These are phyloP conservation scores for Claviceps sp. DNA, from an alignment of 2,329 filamentous ascomycete genomes.

Conservation along the genomic window DNA sequence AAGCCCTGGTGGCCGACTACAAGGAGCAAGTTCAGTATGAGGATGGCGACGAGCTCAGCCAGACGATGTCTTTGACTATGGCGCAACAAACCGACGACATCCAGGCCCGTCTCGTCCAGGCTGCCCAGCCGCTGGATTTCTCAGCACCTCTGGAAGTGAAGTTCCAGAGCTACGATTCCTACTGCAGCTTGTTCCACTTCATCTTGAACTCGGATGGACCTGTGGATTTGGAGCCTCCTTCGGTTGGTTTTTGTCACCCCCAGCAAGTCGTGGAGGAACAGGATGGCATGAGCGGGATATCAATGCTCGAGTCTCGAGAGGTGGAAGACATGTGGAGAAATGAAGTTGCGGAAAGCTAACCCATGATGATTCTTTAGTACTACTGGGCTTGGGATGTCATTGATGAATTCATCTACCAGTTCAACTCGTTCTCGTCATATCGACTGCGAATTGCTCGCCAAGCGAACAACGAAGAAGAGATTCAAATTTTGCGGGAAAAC, in stretches of 20 bases:
- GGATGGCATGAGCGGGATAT: background rate
- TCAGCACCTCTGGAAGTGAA: conserved; percentile 92
- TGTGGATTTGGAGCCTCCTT: conserved; percentile 90
- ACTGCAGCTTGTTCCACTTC: conserved; percentile 98
- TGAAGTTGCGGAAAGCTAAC: background rate
- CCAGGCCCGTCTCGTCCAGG: conserved; percentile 79
- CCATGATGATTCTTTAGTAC: conserved; percentile 44
- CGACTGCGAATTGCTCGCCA: conserved; percentile 78
- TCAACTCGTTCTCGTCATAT: conserved; percentile 98
- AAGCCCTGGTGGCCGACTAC: conserved; percentile 91
- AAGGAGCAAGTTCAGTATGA: conserved; percentile 92
- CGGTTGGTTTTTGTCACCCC: conserved; percentile 43
- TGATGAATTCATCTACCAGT: conserved; percentile 99
- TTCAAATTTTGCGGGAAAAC: conserved; percentile 83
- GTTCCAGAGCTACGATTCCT: conserved; percentile 97
- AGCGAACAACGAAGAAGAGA: conserved; percentile 81
- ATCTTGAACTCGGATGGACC: conserved; percentile 99
- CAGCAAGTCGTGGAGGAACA: background rate
- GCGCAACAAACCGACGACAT: conserved; percentile 77
- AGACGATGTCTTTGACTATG: conserved; percentile 54
- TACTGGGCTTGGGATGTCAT: conserved; percentile 99
- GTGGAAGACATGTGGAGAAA: background rate
- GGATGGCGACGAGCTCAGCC: conserved; percentile 69
- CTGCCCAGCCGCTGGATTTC: conserved; percentile 90
- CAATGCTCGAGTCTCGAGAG: background rate